These are phyloP conservation scores for Juglanconis juglandina DNA, from an alignment of 2,329 filamentous ascomycete genomes.

Conservation along the genomic window DNA sequence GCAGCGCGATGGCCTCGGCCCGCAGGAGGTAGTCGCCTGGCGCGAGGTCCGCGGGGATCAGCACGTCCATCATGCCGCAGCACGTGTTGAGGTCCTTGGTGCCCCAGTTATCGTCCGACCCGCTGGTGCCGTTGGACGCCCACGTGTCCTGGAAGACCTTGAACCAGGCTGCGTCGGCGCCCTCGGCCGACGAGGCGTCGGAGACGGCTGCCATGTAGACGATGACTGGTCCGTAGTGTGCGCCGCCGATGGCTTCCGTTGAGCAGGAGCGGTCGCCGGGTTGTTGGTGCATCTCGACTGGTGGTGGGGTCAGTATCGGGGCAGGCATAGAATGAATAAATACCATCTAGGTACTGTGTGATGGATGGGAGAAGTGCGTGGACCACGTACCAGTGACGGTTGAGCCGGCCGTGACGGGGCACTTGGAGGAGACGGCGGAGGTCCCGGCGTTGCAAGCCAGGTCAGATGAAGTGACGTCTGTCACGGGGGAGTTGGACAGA, in stretches of 20 bases:
- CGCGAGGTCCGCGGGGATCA: constrained; percentile 28
- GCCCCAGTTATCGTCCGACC: constrained; percentile 44
- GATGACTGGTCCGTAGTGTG: constrained; percentile 49
- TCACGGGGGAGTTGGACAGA: constrained; percentile 48
- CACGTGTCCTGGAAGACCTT: constrained; percentile 48
- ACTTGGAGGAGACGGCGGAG: constrained; percentile 36
- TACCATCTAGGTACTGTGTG: background rate
- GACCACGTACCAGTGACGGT: constrained; percentile 38
- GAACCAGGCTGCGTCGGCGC: constrained; percentile 43
- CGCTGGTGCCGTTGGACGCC: constrained; percentile 32
- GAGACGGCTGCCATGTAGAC: constrained; percentile 47
- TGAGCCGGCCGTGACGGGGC: constrained; percentile 43
- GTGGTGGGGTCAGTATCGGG: background rate
- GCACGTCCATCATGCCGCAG: constrained; percentile 38
- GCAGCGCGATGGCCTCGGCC: constrained; percentile 46
- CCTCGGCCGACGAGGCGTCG: constrained; percentile 41
- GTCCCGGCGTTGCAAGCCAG: constrained; percentile 44
- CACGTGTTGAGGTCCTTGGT: constrained; percentile 40
- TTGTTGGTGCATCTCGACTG: constrained; percentile 51
- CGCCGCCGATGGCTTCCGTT: constrained; percentile 49
- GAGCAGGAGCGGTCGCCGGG: constrained; percentile 38
- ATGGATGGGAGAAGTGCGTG: background rate
- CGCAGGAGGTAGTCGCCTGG: constrained; percentile 43
- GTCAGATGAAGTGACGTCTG: constrained; percentile 38
- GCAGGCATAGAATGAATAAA: no score